These are phyloP conservation scores for Plasmodium knowlesi DNA, from an alignment of 169 alveolate genomes.

Conservation along the genomic window DNA sequence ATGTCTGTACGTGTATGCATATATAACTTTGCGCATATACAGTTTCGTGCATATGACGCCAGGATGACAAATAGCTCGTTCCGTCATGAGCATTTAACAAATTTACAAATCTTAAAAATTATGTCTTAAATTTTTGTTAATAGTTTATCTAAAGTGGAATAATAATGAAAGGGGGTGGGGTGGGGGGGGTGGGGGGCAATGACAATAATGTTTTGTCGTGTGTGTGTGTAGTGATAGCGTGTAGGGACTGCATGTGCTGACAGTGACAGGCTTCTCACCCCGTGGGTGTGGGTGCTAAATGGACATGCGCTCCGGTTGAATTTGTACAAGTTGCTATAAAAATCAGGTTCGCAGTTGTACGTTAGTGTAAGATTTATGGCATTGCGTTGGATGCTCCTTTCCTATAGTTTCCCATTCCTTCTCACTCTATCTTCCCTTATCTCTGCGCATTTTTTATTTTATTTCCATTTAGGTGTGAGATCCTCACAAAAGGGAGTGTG, in stretches of 20 bases:
- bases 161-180: too few relatives aligned
- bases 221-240: neutral
- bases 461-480: neutral
- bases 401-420: neutral
- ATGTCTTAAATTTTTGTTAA: conserved; percentile 36
- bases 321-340: neutral
- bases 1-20: neutral
- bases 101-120: conserved; percentile 31
- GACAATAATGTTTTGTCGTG: neutral
- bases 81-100: conserved; percentile 1
- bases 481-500: neutral
- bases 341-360: neutral
- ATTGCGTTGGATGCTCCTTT: neutral
- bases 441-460: neutral
- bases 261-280: neutral
- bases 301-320: neutral
- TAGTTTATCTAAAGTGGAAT: conserved; percentile 19
- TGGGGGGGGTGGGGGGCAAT: neutral
- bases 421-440: neutral
- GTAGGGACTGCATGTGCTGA: neutral
- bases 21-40: neutral
- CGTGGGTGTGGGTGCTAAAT: neutral
- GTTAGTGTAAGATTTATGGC: neutral
- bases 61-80: neutral
- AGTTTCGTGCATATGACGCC: neutral